A percentile compares a stretch with the other conserved stretches of the same genome.
phyloP scores from a whole-genome alignment of 2,329 filamentous ascomycete genomes.

The Colletotrichum coccodes region DNA sequence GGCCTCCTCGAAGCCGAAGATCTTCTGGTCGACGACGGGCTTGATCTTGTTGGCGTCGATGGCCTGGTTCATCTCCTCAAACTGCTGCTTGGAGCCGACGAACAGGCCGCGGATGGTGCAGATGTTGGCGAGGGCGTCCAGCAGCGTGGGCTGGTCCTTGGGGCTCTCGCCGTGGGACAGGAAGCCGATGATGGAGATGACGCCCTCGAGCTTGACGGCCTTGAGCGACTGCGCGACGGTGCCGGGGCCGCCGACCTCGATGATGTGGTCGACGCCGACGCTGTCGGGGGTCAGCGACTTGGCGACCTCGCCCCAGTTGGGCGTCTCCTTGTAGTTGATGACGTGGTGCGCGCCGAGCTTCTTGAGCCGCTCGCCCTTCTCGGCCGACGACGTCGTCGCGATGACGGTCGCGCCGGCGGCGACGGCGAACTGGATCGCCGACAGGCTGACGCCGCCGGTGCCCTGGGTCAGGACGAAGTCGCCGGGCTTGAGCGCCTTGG shows the following conservation, averaged over 20 bases:
- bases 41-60: constrained; percentile 30
- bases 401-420: constrained; percentile 59
- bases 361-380: constrained; percentile 55
- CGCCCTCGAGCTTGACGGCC: constrained; percentile 56
- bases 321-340: constrained; percentile 59
- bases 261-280: constrained; percentile 56
- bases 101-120: constrained; percentile 29
- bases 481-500: constrained; percentile 60
- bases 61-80: constrained; percentile 30
- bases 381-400: constrained; percentile 56
- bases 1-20: constrained; percentile 30
- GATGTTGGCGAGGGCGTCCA: constrained; percentile 28
- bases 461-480: constrained; percentile 73
- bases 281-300: constrained; percentile 52
- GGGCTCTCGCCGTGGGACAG: constrained; percentile 14
- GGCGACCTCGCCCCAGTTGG: constrained; percentile 57
- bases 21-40: constrained; percentile 21
- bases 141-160: constrained; percentile 21
- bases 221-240: constrained; percentile 57
- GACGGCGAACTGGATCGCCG: constrained; percentile 69
- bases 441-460: constrained; percentile 76
- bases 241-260: constrained; percentile 58
- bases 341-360: constrained; percentile 60
- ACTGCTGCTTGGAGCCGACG: constrained; percentile 30
- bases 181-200: constrained; percentile 52